Percentiles rank a stretch among this genome's conserved stretches.
Conservation (phyloP, 2,329 filamentous ascomycete species). For the Teratosphaeria pseudoeucalypti region DNA sequence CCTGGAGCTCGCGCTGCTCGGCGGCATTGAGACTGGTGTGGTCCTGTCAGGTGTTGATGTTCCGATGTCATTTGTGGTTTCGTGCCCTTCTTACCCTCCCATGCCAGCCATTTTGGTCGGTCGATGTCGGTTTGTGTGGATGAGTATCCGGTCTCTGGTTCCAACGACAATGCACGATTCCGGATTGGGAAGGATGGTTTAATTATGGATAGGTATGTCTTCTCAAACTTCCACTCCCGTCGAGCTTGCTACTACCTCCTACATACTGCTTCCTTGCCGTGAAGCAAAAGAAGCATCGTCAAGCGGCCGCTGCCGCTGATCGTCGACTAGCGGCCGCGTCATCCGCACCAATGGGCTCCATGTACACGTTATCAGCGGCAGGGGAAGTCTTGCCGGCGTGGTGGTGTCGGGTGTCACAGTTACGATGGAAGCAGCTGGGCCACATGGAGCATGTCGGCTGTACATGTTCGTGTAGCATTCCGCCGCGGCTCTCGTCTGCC, state of each 20-base stretch:
- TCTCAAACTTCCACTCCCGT: too few relatives aligned
- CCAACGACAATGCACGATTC: background rate
- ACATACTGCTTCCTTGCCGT: too few relatives aligned
- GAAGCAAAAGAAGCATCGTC: background rate
- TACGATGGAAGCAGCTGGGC: background rate
- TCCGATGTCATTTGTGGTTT: constrained; percentile 3
- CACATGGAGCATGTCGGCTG: background rate
- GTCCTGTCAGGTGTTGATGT: background rate
- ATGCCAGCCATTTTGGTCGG: constrained; percentile 20
- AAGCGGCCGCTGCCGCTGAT: background rate
- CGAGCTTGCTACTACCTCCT: too few relatives aligned
- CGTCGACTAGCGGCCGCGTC: background rate
- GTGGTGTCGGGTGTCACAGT: background rate
- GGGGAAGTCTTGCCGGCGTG: background rate
- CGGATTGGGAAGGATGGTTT: background rate
- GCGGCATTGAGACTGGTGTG: constrained; percentile 53
- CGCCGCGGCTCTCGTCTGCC: background rate
- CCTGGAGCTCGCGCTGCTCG: constrained; percentile 87
- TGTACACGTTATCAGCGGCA: background rate
- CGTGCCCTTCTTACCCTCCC: constrained; percentile 16
- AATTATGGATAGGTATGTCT: too few relatives aligned
- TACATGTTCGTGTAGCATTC: background rate
- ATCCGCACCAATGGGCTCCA: background rate
- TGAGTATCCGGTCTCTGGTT: background rate
- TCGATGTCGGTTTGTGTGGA: background rate